Conservation (phyloP, 148 eudicot species). For the Beta vulgaris region DNA sequence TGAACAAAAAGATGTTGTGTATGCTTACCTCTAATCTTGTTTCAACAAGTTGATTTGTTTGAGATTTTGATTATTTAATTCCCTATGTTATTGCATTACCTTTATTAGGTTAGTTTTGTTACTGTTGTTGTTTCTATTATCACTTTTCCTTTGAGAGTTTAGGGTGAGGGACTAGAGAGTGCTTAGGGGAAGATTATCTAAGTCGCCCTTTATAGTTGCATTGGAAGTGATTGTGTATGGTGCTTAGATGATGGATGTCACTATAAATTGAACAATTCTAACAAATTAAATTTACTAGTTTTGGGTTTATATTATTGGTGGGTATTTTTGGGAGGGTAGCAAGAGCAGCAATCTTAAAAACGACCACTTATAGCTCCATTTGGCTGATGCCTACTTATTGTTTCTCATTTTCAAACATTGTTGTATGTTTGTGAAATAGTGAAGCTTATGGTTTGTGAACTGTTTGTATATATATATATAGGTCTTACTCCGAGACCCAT, state of each 20-base stretch:
- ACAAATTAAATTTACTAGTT: neutral
- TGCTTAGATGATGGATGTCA: neutral
- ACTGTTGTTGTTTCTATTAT: neutral
- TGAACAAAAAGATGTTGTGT: neutral
- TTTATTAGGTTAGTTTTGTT: neutral
- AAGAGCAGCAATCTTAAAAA: neutral
- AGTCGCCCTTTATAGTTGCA: neutral
- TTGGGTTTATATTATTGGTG: neutral
- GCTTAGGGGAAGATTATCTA: too few species aligned
- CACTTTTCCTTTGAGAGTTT: too few species aligned
- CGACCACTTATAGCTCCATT: neutral
- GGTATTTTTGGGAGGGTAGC: too few species aligned
- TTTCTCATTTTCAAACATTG: neutral
- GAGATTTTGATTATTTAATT: too few species aligned
- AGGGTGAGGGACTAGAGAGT: too few species aligned
- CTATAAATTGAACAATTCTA: neutral
- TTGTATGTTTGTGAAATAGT: neutral
- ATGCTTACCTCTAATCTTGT: neutral
- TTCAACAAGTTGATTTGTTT: neutral
- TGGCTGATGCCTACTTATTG: neutral
- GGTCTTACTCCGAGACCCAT: constrained; percentile 74
- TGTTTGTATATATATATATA: constrained; percentile 20
- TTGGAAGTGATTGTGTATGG: neutral
- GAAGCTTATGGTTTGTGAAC: neutral
- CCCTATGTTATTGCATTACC: neutral